Evolutionary conservation across 345 rosid species (phyloP).

Genomic region (Brassica juncea): DNA sequence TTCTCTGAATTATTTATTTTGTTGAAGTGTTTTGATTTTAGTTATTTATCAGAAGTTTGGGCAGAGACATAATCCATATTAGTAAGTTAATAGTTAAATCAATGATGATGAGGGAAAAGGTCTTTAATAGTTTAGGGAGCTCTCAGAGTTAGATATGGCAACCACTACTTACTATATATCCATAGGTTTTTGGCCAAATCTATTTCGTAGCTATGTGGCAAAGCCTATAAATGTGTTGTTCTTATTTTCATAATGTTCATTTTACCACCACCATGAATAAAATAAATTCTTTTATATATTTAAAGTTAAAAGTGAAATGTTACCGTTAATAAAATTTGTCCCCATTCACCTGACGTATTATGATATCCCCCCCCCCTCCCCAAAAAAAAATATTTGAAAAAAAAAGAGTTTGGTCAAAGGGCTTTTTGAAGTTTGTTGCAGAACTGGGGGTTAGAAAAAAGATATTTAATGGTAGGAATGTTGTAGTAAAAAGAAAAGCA

Average conservation of each 20-base stretch:
- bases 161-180: conserved; percentile 32
- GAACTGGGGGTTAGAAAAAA: background rate
- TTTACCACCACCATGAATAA: conserved; percentile 17
- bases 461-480: conserved; percentile 1
- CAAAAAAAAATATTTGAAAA: background rate
- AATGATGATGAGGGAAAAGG: conserved; percentile 31
- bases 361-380: background rate
- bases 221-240: conserved; percentile 13
- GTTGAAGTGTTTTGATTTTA: background rate
- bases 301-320: conserved; percentile 3
- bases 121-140: conserved; percentile 19
- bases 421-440: background rate
- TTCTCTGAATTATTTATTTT: background rate
- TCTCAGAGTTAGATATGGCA: conserved; percentile 37
- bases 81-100: conserved; percentile 21
- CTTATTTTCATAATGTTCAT: conserved; percentile 2
- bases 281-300: background rate
- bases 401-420: background rate
- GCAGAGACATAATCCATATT: background rate
- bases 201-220: conserved; percentile 35
- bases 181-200: conserved; percentile 35
- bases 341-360: background rate
- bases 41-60: conserved; percentile 9
- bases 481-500: conserved; percentile 8
- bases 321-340: conserved; percentile 25